A percentile compares a stretch with the other conserved stretches of the same genome.
phyloP scores from a whole-genome alignment of 257 asterid genomes.

The Orobanche coerulescens region DNA sequence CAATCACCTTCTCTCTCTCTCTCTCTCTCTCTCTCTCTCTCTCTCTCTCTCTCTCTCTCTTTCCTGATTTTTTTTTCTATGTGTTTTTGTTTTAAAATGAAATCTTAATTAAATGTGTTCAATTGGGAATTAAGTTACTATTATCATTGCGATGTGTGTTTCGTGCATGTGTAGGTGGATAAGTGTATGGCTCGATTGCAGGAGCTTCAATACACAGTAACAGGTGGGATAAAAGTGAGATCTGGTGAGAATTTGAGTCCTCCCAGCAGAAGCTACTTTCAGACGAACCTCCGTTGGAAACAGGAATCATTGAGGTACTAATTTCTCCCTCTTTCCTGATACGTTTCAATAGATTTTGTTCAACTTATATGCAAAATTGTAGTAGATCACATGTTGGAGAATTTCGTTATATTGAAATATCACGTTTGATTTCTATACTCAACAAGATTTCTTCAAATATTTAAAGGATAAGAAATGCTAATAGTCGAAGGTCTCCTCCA shows the following conservation, averaged over 20 bases:
- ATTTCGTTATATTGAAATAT: too few relatives aligned
- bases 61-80: not conserved
- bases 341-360: too few relatives aligned
- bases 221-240: slow-evolving; percentile 44
- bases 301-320: slow-evolving; percentile 56
- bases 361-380: too few relatives aligned
- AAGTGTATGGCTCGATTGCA: slow-evolving; percentile 84
- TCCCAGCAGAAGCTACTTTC: slow-evolving; percentile 43
- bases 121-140: not conserved
- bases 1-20: not conserved
- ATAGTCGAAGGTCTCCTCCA: slow-evolving; percentile 54
- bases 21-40: not conserved
- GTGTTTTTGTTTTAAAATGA: too few relatives aligned
- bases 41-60: not conserved
- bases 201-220: slow-evolving; percentile 77
- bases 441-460: not conserved
- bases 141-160: not conserved
- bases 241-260: slow-evolving; percentile 65
- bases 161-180: slow-evolving; percentile 55
- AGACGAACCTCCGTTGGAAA: slow-evolving; percentile 54
- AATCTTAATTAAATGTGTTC: too few relatives aligned
- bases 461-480: slow-evolving; percentile 49
- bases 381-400: too few relatives aligned
- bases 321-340: too few relatives aligned
- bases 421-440: not conserved